A percentile compares a stretch with the other conserved stretches of the same genome.
phyloP scores from a whole-genome alignment of 305 asterid species.

The Fraxinus angustifolia region DNA sequence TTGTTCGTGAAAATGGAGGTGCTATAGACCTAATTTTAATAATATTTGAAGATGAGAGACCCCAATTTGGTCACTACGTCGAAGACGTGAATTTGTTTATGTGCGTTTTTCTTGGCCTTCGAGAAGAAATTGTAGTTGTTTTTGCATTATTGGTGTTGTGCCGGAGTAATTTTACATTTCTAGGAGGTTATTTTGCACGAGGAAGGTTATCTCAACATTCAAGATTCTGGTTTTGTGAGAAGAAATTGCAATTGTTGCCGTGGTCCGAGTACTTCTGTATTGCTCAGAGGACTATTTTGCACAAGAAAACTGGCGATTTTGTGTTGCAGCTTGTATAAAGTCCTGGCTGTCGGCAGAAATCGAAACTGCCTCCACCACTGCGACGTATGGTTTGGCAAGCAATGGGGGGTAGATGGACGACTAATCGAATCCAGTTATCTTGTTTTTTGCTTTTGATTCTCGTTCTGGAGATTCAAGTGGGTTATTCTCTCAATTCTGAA shows the following conservation, averaged over 20 bases:
- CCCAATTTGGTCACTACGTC: constrained; percentile 36
- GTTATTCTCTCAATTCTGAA: constrained; percentile 69
- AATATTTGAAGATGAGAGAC: constrained; percentile 61
- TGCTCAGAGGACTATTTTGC: constrained; percentile 57
- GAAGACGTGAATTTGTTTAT: constrained; percentile 34
- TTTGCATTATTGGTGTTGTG: constrained; percentile 21
- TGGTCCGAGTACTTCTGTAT: constrained; percentile 52
- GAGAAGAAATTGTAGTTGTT: constrained; percentile 32
- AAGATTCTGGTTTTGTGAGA: constrained; percentile 24
- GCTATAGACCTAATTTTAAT: constrained; percentile 29
- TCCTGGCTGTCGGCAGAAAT: constrained; percentile 61
- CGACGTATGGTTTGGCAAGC: constrained; percentile 42
- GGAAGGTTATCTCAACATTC: background rate
- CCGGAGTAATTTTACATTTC: constrained; percentile 61
- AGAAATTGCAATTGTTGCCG: constrained; percentile 29
- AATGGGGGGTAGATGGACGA: constrained; percentile 72
- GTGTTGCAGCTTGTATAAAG: constrained; percentile 39
- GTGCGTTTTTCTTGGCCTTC: constrained; percentile 20
- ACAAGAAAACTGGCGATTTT: constrained; percentile 67
- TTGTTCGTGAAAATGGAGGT: constrained; percentile 36
- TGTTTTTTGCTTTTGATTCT: constrained; percentile 46
- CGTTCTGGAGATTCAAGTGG: constrained; percentile 41
- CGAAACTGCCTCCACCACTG: constrained; percentile 53
- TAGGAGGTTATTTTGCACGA: constrained; percentile 47
- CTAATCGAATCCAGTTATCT: constrained; percentile 36